Percentiles rank a stretch among this genome's conserved stretches.
Conservation (phyloP, 164 flowering plant species). For the Nymphaea colorata region DNA sequence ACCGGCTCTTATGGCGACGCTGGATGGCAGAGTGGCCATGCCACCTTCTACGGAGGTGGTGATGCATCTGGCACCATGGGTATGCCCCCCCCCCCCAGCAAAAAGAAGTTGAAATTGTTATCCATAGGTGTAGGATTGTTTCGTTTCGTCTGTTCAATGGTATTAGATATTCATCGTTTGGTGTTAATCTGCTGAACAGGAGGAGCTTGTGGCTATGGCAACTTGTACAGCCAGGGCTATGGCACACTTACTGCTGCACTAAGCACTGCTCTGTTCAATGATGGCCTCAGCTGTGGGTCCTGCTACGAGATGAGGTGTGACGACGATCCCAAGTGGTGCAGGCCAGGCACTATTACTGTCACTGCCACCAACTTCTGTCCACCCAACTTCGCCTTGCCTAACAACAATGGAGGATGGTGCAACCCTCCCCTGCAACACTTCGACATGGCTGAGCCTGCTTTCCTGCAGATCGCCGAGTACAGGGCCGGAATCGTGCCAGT, state of each 20-base stretch:
- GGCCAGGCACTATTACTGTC: conserved; percentile 22
- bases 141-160: background rate
- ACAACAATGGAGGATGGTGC: conserved; percentile 58
- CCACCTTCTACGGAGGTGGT: conserved; percentile 37
- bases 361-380: conserved; percentile 55
- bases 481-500: conserved; percentile 54
- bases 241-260: conserved; percentile 37
- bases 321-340: conserved; percentile 36
- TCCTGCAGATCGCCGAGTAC: conserved; percentile 38
- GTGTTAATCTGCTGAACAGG: conserved; percentile 10
- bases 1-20: conserved; percentile 8
- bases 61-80: conserved; percentile 41
- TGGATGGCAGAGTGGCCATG: conserved; percentile 25
- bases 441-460: conserved; percentile 48
- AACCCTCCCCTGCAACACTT: conserved; percentile 53
- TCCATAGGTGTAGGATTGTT: background rate
- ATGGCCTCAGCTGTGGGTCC: conserved; percentile 30
- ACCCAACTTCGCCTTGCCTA: conserved; percentile 29
- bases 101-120: no score
- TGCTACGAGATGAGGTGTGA: conserved; percentile 33
- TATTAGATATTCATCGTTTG: no score
- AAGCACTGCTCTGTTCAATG: conserved; percentile 32
- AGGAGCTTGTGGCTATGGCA: conserved; percentile 38
- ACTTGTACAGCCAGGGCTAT: conserved; percentile 25
- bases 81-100: background rate